These are phyloP conservation scores for Styphnolobium japonicum DNA, from an alignment of 306 rosid species.

Conservation along the genomic window DNA sequence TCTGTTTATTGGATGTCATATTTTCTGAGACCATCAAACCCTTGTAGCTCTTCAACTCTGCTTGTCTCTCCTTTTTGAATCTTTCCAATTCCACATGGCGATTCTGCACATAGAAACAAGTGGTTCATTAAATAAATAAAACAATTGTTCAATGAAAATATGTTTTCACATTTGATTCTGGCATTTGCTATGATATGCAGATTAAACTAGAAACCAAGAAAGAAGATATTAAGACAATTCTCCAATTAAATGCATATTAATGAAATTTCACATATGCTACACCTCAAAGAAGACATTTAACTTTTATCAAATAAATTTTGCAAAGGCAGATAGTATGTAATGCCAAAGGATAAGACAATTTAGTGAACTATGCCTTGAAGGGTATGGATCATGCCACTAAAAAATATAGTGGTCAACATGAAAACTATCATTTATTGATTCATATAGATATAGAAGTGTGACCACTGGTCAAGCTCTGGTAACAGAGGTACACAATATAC, in stretches of 20 bases:
- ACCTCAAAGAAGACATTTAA: neutral
- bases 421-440: neutral
- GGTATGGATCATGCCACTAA: neutral
- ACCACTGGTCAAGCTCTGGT: too few species aligned
- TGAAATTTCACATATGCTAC: too few species aligned
- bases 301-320: neutral
- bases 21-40: too few species aligned
- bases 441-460: neutral
- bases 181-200: too few species aligned
- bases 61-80: too few species aligned
- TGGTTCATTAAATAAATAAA: neutral
- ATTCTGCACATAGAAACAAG: conserved; percentile 39
- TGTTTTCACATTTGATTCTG: neutral
- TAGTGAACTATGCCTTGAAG: neutral
- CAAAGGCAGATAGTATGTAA: neutral
- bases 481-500: neutral
- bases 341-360: neutral
- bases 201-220: neutral
- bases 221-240: too few species aligned
- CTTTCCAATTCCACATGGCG: conserved; percentile 69
- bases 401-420: neutral
- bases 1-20: too few species aligned
- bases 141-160: neutral
- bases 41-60: too few species aligned
- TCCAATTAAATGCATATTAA: too few species aligned